Evolutionary conservation across 768 basidiomycete species (phyloP).

Genomic region (Pisolithus orientalis): DNA sequence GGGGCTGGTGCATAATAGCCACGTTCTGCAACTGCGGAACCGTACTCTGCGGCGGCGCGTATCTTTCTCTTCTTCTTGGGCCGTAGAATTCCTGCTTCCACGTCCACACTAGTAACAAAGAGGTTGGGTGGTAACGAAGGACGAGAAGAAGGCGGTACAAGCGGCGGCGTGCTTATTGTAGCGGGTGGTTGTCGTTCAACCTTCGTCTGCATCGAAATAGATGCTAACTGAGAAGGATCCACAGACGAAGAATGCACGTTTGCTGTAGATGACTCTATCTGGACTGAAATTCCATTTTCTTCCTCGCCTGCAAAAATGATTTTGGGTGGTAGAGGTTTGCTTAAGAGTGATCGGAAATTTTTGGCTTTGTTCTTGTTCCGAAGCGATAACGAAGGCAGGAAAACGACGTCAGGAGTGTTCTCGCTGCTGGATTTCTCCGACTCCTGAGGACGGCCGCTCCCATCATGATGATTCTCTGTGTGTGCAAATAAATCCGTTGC

Average conservation of each 20-base stretch:
- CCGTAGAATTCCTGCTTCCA: slow-evolving; percentile 40
- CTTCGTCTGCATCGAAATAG: background rate
- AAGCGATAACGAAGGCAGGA: slow-evolving; percentile 41
- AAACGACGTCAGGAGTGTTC: background rate
- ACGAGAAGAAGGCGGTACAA: slow-evolving; percentile 63
- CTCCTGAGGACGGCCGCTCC: too few relatives aligned
- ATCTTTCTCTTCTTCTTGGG: slow-evolving; percentile 33
- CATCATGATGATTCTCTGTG: too few relatives aligned
- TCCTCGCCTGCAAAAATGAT: slow-evolving; percentile 42
- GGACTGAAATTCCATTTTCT: background rate
- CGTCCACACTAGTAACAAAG: slow-evolving; percentile 69
- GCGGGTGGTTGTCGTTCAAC: background rate
- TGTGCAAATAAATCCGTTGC: background rate
- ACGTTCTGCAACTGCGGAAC: slow-evolving; percentile 9
- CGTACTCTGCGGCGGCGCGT: slow-evolving; percentile 28
- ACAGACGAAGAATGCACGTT: background rate
- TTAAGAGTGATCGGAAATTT: slow-evolving; percentile 52
- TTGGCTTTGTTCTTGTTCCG: slow-evolving; percentile 74
- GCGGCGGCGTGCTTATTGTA: slow-evolving; percentile 20
- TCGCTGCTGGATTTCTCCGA: slow-evolving; percentile 3
- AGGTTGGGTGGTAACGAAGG: slow-evolving; percentile 51
- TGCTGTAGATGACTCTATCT: background rate
- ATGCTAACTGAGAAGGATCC: background rate
- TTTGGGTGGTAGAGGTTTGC: slow-evolving; percentile 37
- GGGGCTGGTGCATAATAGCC: slow-evolving; percentile 3